These are phyloP conservation scores for Russula abietina DNA, from an alignment of 768 basidiomycete species.

Conservation along the genomic window DNA sequence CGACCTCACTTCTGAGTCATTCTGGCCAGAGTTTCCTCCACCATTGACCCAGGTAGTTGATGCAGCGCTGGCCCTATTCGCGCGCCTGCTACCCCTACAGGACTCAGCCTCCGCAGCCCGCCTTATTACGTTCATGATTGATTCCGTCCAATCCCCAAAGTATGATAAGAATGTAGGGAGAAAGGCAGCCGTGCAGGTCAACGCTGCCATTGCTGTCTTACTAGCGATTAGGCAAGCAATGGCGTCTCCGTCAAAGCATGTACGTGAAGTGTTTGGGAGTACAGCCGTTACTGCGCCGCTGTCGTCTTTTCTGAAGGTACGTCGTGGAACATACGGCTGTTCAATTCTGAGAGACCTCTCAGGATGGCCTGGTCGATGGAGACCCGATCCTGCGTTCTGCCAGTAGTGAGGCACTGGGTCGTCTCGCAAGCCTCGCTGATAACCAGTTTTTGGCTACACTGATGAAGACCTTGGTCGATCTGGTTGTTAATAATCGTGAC, in stretches of 20 bases:
- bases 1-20: conserved; percentile 34
- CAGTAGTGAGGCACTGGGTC: conserved; percentile 84
- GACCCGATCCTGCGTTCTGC: conserved; percentile 71
- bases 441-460: conserved; percentile 79
- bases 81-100: conserved; percentile 72
- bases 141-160: conserved; percentile 64
- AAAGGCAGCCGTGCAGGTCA: conserved; percentile 76
- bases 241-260: conserved; percentile 47
- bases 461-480: conserved; percentile 86
- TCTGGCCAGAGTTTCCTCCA: conserved; percentile 62
- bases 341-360: conserved; percentile 14
- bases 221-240: conserved; percentile 59
- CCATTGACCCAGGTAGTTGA: conserved; percentile 81
- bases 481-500: conserved; percentile 91
- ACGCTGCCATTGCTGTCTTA: conserved; percentile 68
- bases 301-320: conserved; percentile 72
- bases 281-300: conserved; percentile 54
- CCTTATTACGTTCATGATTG: conserved; percentile 52
- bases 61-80: conserved; percentile 82
- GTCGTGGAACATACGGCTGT: conserved; percentile 19
- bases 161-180: conserved; percentile 84
- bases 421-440: conserved; percentile 75
- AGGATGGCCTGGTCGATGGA: conserved; percentile 78
- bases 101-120: conserved; percentile 53
- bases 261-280: conserved; percentile 61